Conservation (phyloP, 306 rosid species). For the Trifolium dubium region DNA sequence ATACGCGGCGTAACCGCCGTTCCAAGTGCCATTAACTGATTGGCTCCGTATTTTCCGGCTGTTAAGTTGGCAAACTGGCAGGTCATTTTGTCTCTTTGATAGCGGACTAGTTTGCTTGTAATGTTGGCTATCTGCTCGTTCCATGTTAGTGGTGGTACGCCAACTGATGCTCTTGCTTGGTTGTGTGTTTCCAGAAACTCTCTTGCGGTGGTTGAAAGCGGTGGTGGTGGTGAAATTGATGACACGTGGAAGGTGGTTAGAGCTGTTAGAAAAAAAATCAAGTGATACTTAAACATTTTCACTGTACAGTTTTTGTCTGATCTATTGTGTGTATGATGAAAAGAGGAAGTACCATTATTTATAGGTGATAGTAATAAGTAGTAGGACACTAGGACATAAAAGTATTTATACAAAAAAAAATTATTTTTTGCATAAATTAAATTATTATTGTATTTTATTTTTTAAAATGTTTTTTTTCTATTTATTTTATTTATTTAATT, state of each 20-base stretch:
- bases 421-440: too few relatives aligned
- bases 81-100: slow-evolving; percentile 59
- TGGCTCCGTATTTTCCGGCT: slow-evolving; percentile 64
- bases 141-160: slow-evolving; percentile 71
- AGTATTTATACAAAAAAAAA: too few relatives aligned
- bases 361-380: too few relatives aligned
- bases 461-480: too few relatives aligned
- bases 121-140: slow-evolving; percentile 58
- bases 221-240: neutral
- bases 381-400: too few relatives aligned
- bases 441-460: too few relatives aligned
- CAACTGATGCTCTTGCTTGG: slow-evolving; percentile 78
- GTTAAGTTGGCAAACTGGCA: slow-evolving; percentile 74
- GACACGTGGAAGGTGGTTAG: slow-evolving; percentile 28
- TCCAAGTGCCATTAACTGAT: slow-evolving; percentile 63
- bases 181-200: slow-evolving; percentile 74
- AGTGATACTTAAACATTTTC: neutral
- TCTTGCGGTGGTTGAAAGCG: neutral
- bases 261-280: neutral
- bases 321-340: too few relatives aligned
- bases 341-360: too few relatives aligned
- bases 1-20: slow-evolving; percentile 51
- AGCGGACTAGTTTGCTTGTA: slow-evolving; percentile 53
- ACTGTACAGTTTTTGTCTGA: neutral
- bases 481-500: too few relatives aligned